Base-by-base conservation (phyloP, 225 moss, liverwort and hornwort genomes). In the Bryum argenteum region DNA sequence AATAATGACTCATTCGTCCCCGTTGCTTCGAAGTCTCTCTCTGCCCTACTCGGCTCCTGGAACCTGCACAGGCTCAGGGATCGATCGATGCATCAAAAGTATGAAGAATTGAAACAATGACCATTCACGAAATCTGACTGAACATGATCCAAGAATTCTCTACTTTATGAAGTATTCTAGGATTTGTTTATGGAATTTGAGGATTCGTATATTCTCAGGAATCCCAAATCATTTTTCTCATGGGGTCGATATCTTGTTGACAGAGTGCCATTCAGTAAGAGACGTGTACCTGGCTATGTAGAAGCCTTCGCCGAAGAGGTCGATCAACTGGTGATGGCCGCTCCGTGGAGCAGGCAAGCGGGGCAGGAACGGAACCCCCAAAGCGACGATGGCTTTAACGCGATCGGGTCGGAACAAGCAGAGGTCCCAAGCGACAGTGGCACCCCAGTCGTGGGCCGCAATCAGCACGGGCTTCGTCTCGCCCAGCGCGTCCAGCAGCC, bases 381-480 rank as follows among this genome's bases (percentile, higher is more conserved):
- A 14, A 56, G 69, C 66, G 9, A 69, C 73, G 1, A 92, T 38
- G 42, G 85, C 89, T 55, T 74, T 69, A 26, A 92, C 82, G 52
- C 71, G 80, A 69, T 95, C 92, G 0, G 95, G 92, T 1, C 92
- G 82, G 41, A 95, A 77, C 18, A 89, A 75, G 58, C 87, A 79
- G 10, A 89, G 26, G 51, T 78, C 71, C 80, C 85, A 90, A 13
- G 80, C 83, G 0, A 78, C 39, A 0, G 0, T 0, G 12, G 90
- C 92, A 40, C 92, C 95, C 89, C 84, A 92, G 67, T 95, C 92
- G 55, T 95, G 92, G 0, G 51, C 92, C 54, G 80, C 90, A 9
- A 92, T 54, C 24, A 80, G 55, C 11, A 79, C 84, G 48, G 48
- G 15, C 23, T 73, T 81, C 65, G 81, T 81, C 64, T 76, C 80